Conservation (phyloP, 192 early-diverging fungal genomes). For the Coemansia sp. region DNA sequence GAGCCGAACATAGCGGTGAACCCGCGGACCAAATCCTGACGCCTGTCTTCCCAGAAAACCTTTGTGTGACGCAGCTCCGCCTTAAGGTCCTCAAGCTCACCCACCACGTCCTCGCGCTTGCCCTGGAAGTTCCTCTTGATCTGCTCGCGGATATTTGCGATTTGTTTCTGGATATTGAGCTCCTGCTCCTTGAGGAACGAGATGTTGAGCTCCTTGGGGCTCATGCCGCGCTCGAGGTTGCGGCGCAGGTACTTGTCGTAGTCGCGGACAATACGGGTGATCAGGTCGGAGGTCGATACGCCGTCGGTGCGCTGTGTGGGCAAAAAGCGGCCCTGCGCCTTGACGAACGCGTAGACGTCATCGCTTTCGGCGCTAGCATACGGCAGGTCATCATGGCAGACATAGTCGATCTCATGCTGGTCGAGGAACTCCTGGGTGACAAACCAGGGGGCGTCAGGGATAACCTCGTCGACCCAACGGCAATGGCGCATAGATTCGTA, state of each 20-base stretch:
- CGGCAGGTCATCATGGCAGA: slow-evolving; percentile 78
- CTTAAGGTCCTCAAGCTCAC: slow-evolving; percentile 62
- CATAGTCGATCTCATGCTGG: slow-evolving; percentile 74
- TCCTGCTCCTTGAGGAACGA: slow-evolving; percentile 80
- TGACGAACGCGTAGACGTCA: slow-evolving; percentile 81
- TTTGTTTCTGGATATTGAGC: slow-evolving; percentile 69
- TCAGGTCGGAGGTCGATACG: slow-evolving; percentile 76
- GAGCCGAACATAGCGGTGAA: slow-evolving; percentile 65
- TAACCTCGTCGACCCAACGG: slow-evolving; percentile 81
- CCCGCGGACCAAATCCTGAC: slow-evolving; percentile 70
- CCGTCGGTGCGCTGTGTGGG: slow-evolving; percentile 77
- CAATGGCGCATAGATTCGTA: slow-evolving; percentile 79
- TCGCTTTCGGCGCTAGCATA: slow-evolving; percentile 66
- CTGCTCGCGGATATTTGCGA: slow-evolving; percentile 65
- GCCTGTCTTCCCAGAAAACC: slow-evolving; percentile 70
- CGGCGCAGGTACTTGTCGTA: slow-evolving; percentile 81
- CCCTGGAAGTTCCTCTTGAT: slow-evolving; percentile 68
- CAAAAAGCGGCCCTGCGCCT: slow-evolving; percentile 63
- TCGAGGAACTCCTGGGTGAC: slow-evolving; percentile 75
- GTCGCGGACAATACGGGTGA: slow-evolving; percentile 80
- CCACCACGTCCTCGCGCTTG: slow-evolving; percentile 61
- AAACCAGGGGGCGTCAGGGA: slow-evolving; percentile 74
- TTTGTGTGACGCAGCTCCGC: slow-evolving; percentile 63
- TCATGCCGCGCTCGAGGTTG: slow-evolving; percentile 82
- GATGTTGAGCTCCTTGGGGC: slow-evolving; percentile 77